These are phyloP conservation scores for Carallia brachiata DNA, from an alignment of 345 rosid species.

Conservation along the genomic window DNA sequence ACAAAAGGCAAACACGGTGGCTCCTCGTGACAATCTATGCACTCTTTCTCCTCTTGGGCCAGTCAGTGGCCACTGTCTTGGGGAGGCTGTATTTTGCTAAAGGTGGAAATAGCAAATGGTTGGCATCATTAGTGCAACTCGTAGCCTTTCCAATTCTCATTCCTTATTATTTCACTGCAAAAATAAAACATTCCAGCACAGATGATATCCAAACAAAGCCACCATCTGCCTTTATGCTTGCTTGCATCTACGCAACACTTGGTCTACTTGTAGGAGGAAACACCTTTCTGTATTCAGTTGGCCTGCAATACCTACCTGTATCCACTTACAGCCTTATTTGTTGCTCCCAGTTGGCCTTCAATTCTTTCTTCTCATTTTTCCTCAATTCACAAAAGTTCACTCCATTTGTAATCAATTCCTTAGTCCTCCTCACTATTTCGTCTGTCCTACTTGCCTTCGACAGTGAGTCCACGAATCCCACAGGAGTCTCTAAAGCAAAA, in stretches of 20 bases:
- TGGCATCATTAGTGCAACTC: slow-evolving; percentile 43
- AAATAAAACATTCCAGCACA: slow-evolving; percentile 8
- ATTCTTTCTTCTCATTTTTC: slow-evolving; percentile 51
- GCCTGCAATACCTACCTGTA: slow-evolving; percentile 49
- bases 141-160: slow-evolving; percentile 52
- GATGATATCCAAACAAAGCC: slow-evolving; percentile 3
- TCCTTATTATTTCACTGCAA: slow-evolving; percentile 38
- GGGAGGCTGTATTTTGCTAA: slow-evolving; percentile 49
- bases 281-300: slow-evolving; percentile 42
- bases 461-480: slow-evolving; percentile 9
- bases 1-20: slow-evolving; percentile 32
- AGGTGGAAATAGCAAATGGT: slow-evolving; percentile 54
- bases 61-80: slow-evolving; percentile 36
- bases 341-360: slow-evolving; percentile 51
- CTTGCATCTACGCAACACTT: slow-evolving; percentile 29
- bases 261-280: slow-evolving; percentile 33
- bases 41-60: slow-evolving; percentile 39
- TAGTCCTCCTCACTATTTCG: slow-evolving; percentile 53
- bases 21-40: slow-evolving; percentile 29
- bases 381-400: slow-evolving; percentile 53
- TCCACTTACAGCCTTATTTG: slow-evolving; percentile 46
- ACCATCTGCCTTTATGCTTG: slow-evolving; percentile 25
- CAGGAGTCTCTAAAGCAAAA: slow-evolving; percentile 21
- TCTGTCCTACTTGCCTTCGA: slow-evolving; percentile 42
- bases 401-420: slow-evolving; percentile 40